A percentile compares a stretch with the other conserved stretches of the same genome.
These are phyloP conservation scores for Rhodamnia argentea DNA, from an alignment of 345 rosid genomes.

Conservation along the genomic window DNA sequence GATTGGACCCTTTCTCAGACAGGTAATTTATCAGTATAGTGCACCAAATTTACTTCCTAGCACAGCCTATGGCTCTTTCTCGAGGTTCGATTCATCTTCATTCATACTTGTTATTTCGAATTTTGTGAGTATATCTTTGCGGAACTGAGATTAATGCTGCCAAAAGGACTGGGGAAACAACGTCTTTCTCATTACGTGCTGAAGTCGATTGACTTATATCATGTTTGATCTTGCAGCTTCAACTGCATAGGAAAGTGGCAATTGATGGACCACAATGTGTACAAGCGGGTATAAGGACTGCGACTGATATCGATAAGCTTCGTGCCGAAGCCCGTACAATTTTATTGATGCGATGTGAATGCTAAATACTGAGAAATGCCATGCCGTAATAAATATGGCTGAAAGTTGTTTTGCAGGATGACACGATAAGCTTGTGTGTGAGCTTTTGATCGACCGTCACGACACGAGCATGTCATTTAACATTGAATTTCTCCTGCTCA, in stretches of 20 bases:
- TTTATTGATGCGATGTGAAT: neutral
- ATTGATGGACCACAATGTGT: neutral
- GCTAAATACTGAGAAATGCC: neutral
- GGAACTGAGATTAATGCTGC: neutral
- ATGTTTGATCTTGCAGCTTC: neutral
- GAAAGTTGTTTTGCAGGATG: neutral
- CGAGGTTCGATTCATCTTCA: too few species aligned
- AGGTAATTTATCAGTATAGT: neutral
- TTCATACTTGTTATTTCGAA: too few species aligned
- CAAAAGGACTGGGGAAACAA: neutral
- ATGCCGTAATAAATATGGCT: neutral
- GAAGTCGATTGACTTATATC: neutral
- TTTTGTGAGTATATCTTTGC: neutral
- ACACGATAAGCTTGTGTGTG: neutral
- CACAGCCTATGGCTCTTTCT: too few species aligned
- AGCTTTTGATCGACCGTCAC: neutral
- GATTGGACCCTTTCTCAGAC: slow-evolving; percentile 5
- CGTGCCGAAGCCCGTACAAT: neutral
- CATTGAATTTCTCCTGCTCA: neutral
- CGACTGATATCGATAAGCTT: neutral
- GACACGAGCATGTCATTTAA: neutral
- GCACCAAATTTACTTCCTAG: neutral
- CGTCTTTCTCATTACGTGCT: neutral
- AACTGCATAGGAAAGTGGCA: neutral
- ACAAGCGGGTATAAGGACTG: neutral